Base-by-base conservation (phyloP, 768 basidiomycete species). In the Russula olivacea region DNA sequence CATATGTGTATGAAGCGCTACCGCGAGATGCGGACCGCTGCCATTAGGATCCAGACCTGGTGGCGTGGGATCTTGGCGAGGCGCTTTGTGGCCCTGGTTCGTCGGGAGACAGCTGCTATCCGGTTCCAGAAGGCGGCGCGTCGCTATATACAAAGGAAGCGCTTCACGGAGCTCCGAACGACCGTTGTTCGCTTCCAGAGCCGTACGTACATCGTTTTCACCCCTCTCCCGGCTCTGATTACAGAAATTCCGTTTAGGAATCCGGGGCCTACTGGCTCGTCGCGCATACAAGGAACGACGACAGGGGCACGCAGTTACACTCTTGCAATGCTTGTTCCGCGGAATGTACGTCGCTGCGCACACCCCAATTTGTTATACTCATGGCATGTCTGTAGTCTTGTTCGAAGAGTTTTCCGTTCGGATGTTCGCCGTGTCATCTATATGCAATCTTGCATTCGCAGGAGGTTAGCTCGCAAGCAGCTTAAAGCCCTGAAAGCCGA, bases 1-100 rank as follows among this genome's bases (percentile, higher is more conserved):
- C 81, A 84, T 51, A 82, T 97, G 80, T 93, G 91, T 8, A 81
- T 88, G 63, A 91, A 89, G 72, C 83, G 80, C 55, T 99, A 95
- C 70, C 81, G 81, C 61, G 75, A 80, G 58, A 79, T 93, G 51
- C 85, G 92, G 38, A 71, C 69, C 3, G 84, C 89, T 28, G 85
- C 93, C 1, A 88, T 98, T 73, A 86, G 77, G 71, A 87, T 99
- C 41, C 97, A 99, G 74, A 87, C 91, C 0, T 90, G 92, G 88
- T 98, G 93, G 92, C 83, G 96, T 65, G 88, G 91, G n/a, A 81
- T 93, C 51, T 68, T 86, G 67, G 96, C 94, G 1, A 83, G 78
- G 71, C 80, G 80, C 58, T 76, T 91, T 28, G 91, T 89, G 14
- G 81, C 87, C 68, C 76, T 74, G 61, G 82, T 94, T 61, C 82